Conservation (phyloP, 345 rosid genomes). For the Aurinia saxatilis region DNA sequence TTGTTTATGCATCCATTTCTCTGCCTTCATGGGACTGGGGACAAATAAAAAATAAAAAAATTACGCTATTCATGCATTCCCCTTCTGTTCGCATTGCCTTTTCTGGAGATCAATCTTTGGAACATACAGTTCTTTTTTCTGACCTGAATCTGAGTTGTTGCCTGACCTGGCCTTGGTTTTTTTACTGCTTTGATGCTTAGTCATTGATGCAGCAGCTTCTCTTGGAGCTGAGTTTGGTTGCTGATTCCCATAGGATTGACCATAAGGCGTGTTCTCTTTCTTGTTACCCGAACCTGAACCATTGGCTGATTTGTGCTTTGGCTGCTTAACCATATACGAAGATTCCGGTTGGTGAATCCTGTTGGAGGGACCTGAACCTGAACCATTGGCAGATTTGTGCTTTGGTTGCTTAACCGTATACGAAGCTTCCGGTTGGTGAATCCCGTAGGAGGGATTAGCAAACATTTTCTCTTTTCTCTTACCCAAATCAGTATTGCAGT, state of each 20-base stretch:
- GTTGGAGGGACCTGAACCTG: neutral
- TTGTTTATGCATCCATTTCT: neutral
- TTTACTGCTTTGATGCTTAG: slow-evolving; percentile 16
- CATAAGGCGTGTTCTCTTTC: slow-evolving; percentile 23
- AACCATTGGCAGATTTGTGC: neutral
- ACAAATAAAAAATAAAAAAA: neutral
- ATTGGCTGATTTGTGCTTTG: slow-evolving; percentile 2
- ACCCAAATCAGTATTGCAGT: slow-evolving; percentile 3
- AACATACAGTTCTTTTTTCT: slow-evolving; percentile 6
- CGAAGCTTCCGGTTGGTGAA: slow-evolving; percentile 16
- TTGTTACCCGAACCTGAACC: neutral
- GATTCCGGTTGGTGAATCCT: slow-evolving; percentile 14
- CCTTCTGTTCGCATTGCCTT: slow-evolving; percentile 19
- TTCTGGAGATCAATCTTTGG: slow-evolving; percentile 14
- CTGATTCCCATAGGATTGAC: neutral
- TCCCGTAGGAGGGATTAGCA: slow-evolving; percentile 4
- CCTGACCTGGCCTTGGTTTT: slow-evolving; percentile 5
- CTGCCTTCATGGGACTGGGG: neutral
- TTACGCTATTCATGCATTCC: slow-evolving; percentile 2
- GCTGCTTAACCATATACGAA: slow-evolving; percentile 6
- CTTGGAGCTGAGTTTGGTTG: slow-evolving; percentile 10
- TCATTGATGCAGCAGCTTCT: neutral
- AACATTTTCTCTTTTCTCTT: slow-evolving; percentile 16
- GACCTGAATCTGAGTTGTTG: slow-evolving; percentile 15
- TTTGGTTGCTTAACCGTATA: slow-evolving; percentile 7